These are phyloP conservation scores for Salisapilia sapeloensis DNA, from an alignment of 352 stramenopile species.

Conservation along the genomic window DNA sequence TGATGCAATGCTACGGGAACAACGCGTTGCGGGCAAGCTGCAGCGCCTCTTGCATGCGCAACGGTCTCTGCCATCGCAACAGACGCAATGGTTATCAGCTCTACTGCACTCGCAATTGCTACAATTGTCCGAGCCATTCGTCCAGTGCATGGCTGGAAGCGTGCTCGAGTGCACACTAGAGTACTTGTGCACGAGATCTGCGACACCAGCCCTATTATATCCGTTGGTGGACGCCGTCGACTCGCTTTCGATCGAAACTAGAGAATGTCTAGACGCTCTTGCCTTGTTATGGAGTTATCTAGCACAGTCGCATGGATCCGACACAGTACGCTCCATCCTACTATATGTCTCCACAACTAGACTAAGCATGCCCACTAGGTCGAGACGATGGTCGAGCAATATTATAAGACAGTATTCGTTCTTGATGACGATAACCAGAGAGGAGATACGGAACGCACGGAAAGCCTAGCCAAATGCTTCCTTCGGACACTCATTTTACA, in stretches of 20 bases:
- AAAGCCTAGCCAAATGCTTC: constrained; percentile 30
- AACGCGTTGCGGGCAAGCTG: constrained; percentile 24
- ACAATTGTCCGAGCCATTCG: constrained; percentile 14
- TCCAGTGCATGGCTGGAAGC: constrained; percentile 21
- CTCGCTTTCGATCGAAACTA: constrained; percentile 42
- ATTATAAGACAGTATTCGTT: too few relatives aligned
- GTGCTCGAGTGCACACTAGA: constrained; percentile 47
- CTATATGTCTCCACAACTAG: too few relatives aligned
- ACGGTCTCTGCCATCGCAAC: constrained; percentile 9
- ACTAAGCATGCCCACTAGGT: too few relatives aligned
- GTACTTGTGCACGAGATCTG: constrained; percentile 18
- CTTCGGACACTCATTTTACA: constrained; percentile 32
- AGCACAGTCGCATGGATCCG: constrained; percentile 11
- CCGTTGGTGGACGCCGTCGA: constrained; percentile 57
- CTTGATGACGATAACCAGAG: background rate
- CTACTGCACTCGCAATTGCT: constrained; percentile 17
- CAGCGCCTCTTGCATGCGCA: constrained; percentile 34
- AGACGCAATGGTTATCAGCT: constrained; percentile 18
- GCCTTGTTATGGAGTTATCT: constrained; percentile 34
- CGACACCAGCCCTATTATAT: constrained; percentile 28
- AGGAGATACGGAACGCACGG: constrained; percentile 1
- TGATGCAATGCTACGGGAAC: constrained; percentile 35
- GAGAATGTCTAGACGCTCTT: constrained; percentile 53
- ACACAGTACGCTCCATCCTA: constrained; percentile 28
- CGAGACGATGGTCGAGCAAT: too few relatives aligned